Base-by-base conservation (phyloP, 1,284 basidiomycete species). In the Afroboletus lepidellus region DNA sequence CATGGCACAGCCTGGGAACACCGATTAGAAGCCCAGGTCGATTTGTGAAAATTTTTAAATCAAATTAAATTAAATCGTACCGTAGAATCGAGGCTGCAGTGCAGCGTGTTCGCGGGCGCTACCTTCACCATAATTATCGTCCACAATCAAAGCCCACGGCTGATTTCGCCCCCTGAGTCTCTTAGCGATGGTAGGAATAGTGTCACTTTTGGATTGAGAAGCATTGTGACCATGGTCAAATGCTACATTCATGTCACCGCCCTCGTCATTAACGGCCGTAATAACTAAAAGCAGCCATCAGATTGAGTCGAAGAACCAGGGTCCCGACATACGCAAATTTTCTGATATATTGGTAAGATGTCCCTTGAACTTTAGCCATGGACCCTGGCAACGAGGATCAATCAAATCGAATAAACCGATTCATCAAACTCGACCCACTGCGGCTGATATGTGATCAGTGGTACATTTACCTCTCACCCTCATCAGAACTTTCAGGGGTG, bases 351-450 rank as follows among this genome's bases (percentile, higher is more conserved):
- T 98, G 39, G 87, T 90, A 38, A 99, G 77, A 73, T 99, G 95
- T 0, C 95, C 91, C 69, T 94, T 99, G 78, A 97, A 99, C 77
- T 98, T 98, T 59, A 99, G 76, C 97, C 97, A 99, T 36, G 93
- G 90, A 2, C 94, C 94, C 88, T 90, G 60, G 32, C 18, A 45
- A 24, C 34, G 51, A 51, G 50, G 18, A n/a, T 48, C n/a, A 38
- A 41, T 52, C 52, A 45, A 41, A 33, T 45, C 32, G 18, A 46
- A 50, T 37, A 25, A 18, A 50, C 29, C 37, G 5, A 16, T 29
- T 24, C 6, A 42, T 48, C 34, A 49, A 42, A 11, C 3, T 50
- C 15, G 33, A 71, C 81, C 47, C 61, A 90, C 88, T 27, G 94
- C 95, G 45, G 95, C 94, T 37, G 90, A 94, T 54, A 98, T 98